A percentile compares a stretch with the other conserved stretches of the same genome.
Evolutionary conservation across 2,329 filamentous ascomycete species (phyloP).

Genomic region (Verticillium zaregamsianum): DNA sequence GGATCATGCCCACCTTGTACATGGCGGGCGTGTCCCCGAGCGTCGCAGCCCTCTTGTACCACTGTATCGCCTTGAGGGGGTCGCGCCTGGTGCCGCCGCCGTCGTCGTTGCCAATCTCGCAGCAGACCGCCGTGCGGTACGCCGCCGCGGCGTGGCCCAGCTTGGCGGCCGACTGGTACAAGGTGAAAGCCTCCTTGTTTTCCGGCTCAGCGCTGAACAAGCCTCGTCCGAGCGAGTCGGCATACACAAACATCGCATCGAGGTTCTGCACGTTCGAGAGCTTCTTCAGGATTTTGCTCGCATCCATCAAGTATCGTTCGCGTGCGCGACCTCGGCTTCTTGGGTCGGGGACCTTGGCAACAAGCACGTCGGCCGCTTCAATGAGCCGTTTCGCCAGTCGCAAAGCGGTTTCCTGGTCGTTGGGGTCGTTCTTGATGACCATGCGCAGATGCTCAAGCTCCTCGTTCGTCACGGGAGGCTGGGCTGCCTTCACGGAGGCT

Average conservation of each 20-base stretch:
- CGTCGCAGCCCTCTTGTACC: constrained; percentile 91
- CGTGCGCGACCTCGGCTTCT: constrained; percentile 69
- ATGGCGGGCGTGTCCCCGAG: constrained; percentile 90
- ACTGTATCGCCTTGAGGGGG: constrained; percentile 90
- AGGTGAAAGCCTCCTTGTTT: constrained; percentile 84
- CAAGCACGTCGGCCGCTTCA: constrained; percentile 76
- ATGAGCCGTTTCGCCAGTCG: constrained; percentile 77
- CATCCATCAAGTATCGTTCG: constrained; percentile 80
- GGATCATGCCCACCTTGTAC: constrained; percentile 98
- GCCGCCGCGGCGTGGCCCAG: constrained; percentile 79
- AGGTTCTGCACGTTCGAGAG: constrained; percentile 67
- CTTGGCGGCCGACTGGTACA: constrained; percentile 94
- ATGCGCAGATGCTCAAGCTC: constrained; percentile 74
- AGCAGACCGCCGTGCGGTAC: constrained; percentile 94
- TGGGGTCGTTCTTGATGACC: constrained; percentile 64
- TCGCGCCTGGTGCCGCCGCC: constrained; percentile 90
- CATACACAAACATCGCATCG: constrained; percentile 91
- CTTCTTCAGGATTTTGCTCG: constrained; percentile 89
- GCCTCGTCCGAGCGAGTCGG: constrained; percentile 83
- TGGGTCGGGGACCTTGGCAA: constrained; percentile 61
- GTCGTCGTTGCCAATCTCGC: constrained; percentile 91
- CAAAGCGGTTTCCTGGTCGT: constrained; percentile 68
- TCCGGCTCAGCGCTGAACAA: constrained; percentile 75
- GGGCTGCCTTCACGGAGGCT: constrained; percentile 12
- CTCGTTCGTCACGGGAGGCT: constrained; percentile 63